phyloP scores from a whole-genome alignment of 148 eudicot genomes.

The Euryodendron excelsum region DNA sequence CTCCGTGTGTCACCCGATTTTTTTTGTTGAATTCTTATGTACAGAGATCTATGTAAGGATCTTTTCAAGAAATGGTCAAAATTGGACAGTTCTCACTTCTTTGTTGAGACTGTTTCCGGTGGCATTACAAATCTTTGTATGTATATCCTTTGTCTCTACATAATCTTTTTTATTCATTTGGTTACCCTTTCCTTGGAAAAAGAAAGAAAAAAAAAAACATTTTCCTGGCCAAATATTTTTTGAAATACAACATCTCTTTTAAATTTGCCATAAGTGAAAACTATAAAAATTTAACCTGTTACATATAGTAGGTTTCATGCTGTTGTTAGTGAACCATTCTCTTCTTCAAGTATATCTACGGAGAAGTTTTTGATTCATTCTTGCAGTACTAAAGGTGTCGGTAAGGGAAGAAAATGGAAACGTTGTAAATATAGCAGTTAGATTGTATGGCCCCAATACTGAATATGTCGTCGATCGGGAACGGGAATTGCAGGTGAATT shows the following conservation, averaged over 20 bases:
- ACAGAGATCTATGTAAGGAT: conserved; percentile 83
- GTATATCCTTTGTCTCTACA: conserved; percentile 24
- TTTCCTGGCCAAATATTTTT: no score
- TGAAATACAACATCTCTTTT: no score
- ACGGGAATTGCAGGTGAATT: conserved; percentile 70
- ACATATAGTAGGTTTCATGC: background rate
- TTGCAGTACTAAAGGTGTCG: conserved; percentile 87
- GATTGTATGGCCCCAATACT: conserved; percentile 96
- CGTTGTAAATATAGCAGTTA: conserved; percentile 50
- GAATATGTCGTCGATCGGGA: conserved; percentile 88
- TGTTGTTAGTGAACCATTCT: background rate
- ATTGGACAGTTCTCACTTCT: conserved; percentile 63
- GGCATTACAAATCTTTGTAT: conserved; percentile 92
- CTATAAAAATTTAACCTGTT: background rate
- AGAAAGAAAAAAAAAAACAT: no score
- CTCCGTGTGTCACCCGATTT: no score
- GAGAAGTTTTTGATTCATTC: conserved; percentile 6
- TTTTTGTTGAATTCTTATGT: conserved; percentile 18
- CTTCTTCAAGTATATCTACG: background rate
- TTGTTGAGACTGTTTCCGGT: conserved; percentile 71
- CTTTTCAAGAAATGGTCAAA: conserved; percentile 80
- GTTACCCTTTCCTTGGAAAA: no score
- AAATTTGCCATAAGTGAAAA: background rate
- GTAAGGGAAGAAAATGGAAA: conserved; percentile 56
- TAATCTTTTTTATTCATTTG: background rate